These are phyloP conservation scores for Suillus placidus DNA, from an alignment of 768 basidiomycete species.

Conservation along the genomic window DNA sequence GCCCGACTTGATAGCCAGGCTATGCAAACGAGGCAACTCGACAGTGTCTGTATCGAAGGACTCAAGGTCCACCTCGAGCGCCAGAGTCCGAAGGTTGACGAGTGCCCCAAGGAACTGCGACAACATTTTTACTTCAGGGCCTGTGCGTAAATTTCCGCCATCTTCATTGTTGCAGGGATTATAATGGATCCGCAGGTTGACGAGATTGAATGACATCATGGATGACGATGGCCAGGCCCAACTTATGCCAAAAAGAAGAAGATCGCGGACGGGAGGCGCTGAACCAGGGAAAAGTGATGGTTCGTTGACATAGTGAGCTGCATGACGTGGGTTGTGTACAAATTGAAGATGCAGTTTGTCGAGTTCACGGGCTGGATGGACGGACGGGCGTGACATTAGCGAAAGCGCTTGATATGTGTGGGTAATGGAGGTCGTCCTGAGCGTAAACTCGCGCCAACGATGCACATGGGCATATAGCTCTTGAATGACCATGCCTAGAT, in stretches of 20 bases:
- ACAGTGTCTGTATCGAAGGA: neutral
- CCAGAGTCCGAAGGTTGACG: neutral
- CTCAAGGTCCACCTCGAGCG: neutral
- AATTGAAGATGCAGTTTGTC: neutral
- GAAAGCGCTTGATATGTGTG: neutral
- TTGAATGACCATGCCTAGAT: neutral
- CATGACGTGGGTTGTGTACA: neutral
- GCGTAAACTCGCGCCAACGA: neutral
- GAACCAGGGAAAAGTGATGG: neutral
- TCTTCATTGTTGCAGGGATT: constrained; percentile 9
- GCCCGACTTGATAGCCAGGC: neutral
- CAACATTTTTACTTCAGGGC: neutral
- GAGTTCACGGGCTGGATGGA: neutral
- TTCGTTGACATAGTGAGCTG: too few species aligned
- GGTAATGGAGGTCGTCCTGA: constrained; percentile 1
- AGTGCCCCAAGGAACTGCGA: neutral
- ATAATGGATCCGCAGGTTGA: constrained; percentile 6
- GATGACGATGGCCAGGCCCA: neutral
- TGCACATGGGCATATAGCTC: neutral
- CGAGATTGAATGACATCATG: constrained; percentile 13
- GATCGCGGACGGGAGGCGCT: neutral
- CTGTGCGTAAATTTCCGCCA: neutral
- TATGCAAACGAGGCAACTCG: neutral
- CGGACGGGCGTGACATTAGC: neutral
- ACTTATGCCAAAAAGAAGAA: neutral